Percentiles rank a stretch among this genome's conserved stretches.
These are phyloP conservation scores for Ceratocystis harringtonii DNA, from an alignment of 2,329 filamentous ascomycete species.

Conservation along the genomic window DNA sequence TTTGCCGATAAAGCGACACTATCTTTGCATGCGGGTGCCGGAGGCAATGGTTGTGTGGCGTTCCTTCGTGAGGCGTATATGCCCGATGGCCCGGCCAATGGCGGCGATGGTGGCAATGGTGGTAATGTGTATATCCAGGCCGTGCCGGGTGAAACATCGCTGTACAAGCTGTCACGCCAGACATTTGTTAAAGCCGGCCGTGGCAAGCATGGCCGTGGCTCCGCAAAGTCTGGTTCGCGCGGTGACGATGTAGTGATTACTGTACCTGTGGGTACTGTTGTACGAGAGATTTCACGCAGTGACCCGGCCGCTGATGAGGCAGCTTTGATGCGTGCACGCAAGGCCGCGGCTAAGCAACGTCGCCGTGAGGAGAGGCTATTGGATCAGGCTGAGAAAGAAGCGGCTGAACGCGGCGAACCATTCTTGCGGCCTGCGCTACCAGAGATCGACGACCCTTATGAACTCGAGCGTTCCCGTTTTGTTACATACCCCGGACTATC, in stretches of 20 bases:
- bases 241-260: conserved; percentile 79
- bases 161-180: conserved; percentile 76
- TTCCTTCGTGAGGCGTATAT: conserved; percentile 87
- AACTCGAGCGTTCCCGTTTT: conserved; percentile 55
- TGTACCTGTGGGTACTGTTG: conserved; percentile 83
- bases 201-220: conserved; percentile 67
- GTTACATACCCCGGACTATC: conserved; percentile 68
- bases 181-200: conserved; percentile 59
- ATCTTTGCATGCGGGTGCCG: conserved; percentile 60
- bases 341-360: conserved; percentile 24
- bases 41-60: conserved; percentile 85
- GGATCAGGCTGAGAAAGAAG: conserved; percentile 23
- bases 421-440: conserved; percentile 12
- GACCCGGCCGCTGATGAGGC: conserved; percentile 61
- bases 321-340: conserved; percentile 24
- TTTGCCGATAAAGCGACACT: conserved; percentile 80
- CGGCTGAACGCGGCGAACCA: conserved; percentile 17
- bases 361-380: conserved; percentile 24
- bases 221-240: conserved; percentile 55
- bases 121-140: conserved; percentile 93
- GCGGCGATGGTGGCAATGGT: conserved; percentile 82
- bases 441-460: conserved; percentile 24
- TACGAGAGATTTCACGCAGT: conserved; percentile 63
- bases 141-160: conserved; percentile 73
- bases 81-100: conserved; percentile 78